Evolutionary conservation across 441 rosid genomes (phyloP), one percentile per base, ranked within the genome.

Genomic region (Geranium incanum): DNA sequence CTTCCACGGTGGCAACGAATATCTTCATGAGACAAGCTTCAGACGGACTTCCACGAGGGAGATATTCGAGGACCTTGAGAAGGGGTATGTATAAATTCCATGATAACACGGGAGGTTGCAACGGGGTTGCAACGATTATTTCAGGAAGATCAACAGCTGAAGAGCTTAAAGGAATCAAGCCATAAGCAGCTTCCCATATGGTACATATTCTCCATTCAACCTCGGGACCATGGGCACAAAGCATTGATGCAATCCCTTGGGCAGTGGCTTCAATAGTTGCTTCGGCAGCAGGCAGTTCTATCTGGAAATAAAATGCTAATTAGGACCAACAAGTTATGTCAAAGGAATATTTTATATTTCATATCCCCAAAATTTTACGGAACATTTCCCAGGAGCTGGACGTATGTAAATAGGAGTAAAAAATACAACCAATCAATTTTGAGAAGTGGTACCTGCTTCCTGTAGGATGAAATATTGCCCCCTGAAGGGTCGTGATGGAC

Each of bases 221-320:
- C 81, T 95, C 97, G 48, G 99, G 97, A 57, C 99, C 99, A 72
- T 95, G 99, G 79, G 97, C 97, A 82, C 99, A 95, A 74, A 95
- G 99, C 97, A 95, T 91, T n/a, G 99, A 95, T 41, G 99, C 97
- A 80, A 95, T 95, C 76, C 99, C 99, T 82, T 95, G 99, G 72
- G 99, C 99, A 66, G 99, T 95, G 73, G 99, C 99, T 84, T 95
- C 99, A 75, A 95, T 95, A 64, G 94, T 90, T 76, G 97, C 97
- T 87, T 89, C 97, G 78, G 96, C 95, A 37, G 97, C 96, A 70
- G 99, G 97, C 70, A 90, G 91, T 84, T 92, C 99, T 76, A 90
- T 88, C 99, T 95, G 91, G 57, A 74, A 69, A 79, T 60, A 76
- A 70, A 41, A 21, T 12, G 62, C 63, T 41, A 68, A 76, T 81